A percentile compares a stretch with the other conserved stretches of the same genome.
These are phyloP conservation scores for Pseudisothecium myosuroides DNA, from an alignment of 225 moss, liverwort and hornwort species.

Conservation along the genomic window DNA sequence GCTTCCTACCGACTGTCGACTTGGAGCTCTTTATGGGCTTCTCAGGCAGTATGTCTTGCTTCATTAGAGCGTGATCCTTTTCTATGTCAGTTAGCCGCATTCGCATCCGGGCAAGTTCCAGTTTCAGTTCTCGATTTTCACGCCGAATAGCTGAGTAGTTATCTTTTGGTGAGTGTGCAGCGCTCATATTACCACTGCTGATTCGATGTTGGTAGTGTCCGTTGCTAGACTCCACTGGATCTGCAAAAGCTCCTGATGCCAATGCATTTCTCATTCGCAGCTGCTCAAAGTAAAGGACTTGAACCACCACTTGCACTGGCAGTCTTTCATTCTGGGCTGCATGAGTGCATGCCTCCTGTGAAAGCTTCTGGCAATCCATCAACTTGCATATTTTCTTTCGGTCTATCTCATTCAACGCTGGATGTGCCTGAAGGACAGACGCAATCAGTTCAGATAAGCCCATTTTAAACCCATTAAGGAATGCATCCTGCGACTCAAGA, in stretches of 20 bases:
- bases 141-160: conserved; percentile 82
- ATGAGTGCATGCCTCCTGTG: conserved; percentile 97
- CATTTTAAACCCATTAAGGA: background rate
- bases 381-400: conserved; percentile 92
- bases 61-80: conserved; percentile 90
- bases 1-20: conserved; percentile 81
- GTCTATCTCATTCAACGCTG: conserved; percentile 69
- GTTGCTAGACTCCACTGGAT: conserved; percentile 41
- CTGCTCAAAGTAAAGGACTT: conserved; percentile 98
- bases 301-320: conserved; percentile 93
- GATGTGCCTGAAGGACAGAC: conserved; percentile 67
- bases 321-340: conserved; percentile 97
- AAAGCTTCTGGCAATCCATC: conserved; percentile 97
- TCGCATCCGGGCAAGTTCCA: conserved; percentile 95
- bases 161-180: conserved; percentile 77
- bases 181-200: conserved; percentile 70
- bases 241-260: conserved; percentile 44
- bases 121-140: conserved; percentile 91
- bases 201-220: conserved; percentile 61
- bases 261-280: conserved; percentile 82
- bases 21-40: conserved; percentile 44
- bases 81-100: conserved; percentile 94
- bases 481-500: background rate
- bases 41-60: conserved; percentile 68
- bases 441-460: background rate